Base-by-base conservation (phyloP, 352 stramenopile genomes). In the Phytophthora crassamura region DNA sequence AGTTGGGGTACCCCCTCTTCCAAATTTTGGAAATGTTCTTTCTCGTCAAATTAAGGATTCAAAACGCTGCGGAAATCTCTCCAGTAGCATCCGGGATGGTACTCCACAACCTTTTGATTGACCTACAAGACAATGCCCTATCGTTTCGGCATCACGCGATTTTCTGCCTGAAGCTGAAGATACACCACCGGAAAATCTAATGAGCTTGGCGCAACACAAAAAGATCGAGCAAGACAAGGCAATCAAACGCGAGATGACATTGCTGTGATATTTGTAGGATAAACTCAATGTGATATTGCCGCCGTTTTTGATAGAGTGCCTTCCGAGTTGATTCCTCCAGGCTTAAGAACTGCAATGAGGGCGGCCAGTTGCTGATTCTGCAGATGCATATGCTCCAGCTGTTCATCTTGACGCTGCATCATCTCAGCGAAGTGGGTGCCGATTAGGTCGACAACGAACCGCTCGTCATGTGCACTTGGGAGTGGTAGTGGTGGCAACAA, bases 231-330 rank as follows among this genome's bases (percentile, higher is more conserved):
- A 12, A 52, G 36, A 28, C 38, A 53, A 61, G 30, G 14, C 6
- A 34, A 28, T 14, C 41, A 61, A 46, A 52, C 52, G 20, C 16
- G 53, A 52, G 30, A 53, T 61, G 53, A 61, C 45, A 61, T 61
- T 61, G 53, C 53, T 14, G 25, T 14, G 18, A 18, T 51, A 34
- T 45, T 64, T 40, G 35, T 25, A 49, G n/a, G 7, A 22, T 48
- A 40, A 63, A 5, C 32, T 63, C 38, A 48, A 41, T 36, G 25
- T 36, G 16, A 40, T 14, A 4, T 14, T 34, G 36, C 14, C 38
- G 28, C 38, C 5, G 1, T 1, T 34, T 45, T 25, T 25, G 22
- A 1, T 25, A 1, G 22, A 4, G 22, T 25, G n/a, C n/a, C 2
- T 25, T 25, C 22, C 22, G 1, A 25, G 22, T 25, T 25, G 22